These are phyloP conservation scores for Coniferiporia weirii DNA, from an alignment of 1,284 basidiomycete species.

Conservation along the genomic window DNA sequence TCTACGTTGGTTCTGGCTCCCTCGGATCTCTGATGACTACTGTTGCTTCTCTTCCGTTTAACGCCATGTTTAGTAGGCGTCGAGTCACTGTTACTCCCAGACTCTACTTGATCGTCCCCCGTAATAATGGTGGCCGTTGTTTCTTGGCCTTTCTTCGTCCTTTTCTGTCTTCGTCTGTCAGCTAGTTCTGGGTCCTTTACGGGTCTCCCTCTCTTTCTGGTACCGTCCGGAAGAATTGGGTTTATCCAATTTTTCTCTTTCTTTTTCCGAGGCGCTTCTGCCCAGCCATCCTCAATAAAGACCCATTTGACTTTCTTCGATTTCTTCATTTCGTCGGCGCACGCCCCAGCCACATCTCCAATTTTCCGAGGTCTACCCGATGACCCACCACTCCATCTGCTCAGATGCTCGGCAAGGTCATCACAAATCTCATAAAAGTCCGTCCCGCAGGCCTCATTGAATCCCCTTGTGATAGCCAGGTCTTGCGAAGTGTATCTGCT, in stretches of 20 bases:
- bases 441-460: slow-evolving; percentile 35
- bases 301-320: background rate
- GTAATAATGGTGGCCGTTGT: background rate
- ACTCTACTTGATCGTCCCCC: background rate
- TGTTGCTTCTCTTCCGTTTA: slow-evolving; percentile 13
- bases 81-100: background rate
- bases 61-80: background rate
- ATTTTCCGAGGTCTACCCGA: slow-evolving; percentile 13
- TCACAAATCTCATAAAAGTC: slow-evolving; percentile 49
- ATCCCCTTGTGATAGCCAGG: slow-evolving; percentile 47
- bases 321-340: slow-evolving; percentile 24
- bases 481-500: slow-evolving; percentile 41
- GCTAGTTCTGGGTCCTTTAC: slow-evolving; percentile 20
- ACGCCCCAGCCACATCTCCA: slow-evolving; percentile 7
- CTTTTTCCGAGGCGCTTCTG: slow-evolving; percentile 22
- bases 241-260: slow-evolving; percentile 21
- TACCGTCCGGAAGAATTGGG: slow-evolving; percentile 22
- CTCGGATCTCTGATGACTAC: background rate
- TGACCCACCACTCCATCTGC: slow-evolving; percentile 23
- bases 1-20: background rate
- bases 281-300: background rate
- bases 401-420: slow-evolving; percentile 42
- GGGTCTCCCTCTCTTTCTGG: slow-evolving; percentile 33
- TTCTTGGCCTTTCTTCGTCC: slow-evolving; percentile 5
- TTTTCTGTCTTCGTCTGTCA: slow-evolving; percentile 9